Base-by-base conservation (phyloP, 352 stramenopile genomes). In the Halophytophthora batemanensis region DNA sequence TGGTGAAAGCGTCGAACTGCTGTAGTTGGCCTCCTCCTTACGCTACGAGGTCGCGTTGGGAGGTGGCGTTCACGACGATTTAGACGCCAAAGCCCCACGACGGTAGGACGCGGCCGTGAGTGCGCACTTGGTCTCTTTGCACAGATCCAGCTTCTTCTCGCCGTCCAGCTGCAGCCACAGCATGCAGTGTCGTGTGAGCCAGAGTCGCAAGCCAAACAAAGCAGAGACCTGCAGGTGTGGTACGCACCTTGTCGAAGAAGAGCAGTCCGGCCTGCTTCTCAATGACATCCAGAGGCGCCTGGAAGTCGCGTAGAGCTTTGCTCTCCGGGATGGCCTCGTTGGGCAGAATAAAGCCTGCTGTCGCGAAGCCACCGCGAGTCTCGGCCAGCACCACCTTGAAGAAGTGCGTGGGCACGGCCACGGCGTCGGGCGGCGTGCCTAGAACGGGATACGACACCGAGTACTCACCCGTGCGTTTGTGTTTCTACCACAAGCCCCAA, bases 331-430 rank as follows among this genome's bases (percentile, higher is more conserved):
- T 96, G 34, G 57, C 58, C 45, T 82, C 69, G 75, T 98, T 98
- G 12, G 93, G 93, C 46, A 98, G 64, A 34, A 98, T 90, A 77
- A 98, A 98, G 39, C 90, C 93, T 22, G 82, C 77, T 2, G 85
- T 90, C 53, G 95, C 86, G 49, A 93, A 82, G n/a, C 84, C 76
- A 18, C 64, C 61, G 18, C 46, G 56, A 37, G 71, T 77, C 47
- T 64, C 64, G 4, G 80, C 87, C 1, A 96, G 69, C 7, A 98
- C 63, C 28, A 98, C 79, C 64, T 98, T 98, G 73, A 97, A 98
- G 60, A 98, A 98, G 61, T 98, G 95, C 44, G 95, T 98, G 12
- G 95, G 95, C 37, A 98, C 93, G 11, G 85, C 69, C 29, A 98
- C 65, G 5, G 90, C 71, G 45, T 93, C 83, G 3, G 90, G 88